A percentile compares a stretch with the other conserved stretches of the same genome.
phyloP scores from a whole-genome alignment of 192 early-diverging fungal genomes.

The Endogone sp. region DNA sequence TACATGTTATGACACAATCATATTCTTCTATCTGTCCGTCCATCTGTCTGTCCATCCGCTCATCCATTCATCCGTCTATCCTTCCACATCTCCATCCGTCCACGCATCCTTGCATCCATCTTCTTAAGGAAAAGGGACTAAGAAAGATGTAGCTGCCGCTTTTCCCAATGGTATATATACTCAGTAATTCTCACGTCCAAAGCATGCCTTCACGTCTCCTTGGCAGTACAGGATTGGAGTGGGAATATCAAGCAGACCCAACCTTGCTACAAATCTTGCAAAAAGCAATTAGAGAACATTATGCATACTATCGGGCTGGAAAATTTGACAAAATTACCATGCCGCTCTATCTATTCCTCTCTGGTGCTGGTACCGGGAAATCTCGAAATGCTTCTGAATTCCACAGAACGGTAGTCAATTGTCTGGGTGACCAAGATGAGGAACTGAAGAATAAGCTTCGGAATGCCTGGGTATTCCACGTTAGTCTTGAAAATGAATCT shows the following conservation, averaged over 20 bases:
- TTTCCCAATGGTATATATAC: too few relatives aligned
- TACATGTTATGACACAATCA: too few relatives aligned
- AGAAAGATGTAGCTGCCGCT: too few relatives aligned
- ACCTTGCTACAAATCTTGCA: conserved; percentile 6
- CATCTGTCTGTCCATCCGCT: too few relatives aligned
- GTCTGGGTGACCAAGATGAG: conserved; percentile 15
- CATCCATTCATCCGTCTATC: too few relatives aligned
- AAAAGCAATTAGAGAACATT: conserved; percentile 1
- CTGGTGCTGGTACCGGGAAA: conserved; percentile 19
- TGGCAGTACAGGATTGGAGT: conserved; percentile 7
- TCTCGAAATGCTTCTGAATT: conserved; percentile 25
- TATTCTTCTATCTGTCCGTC: too few relatives aligned
- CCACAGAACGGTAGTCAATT: conserved; percentile 14
- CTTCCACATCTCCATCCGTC: too few relatives aligned
- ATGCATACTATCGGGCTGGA: conserved; percentile 1
- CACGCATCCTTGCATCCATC: too few relatives aligned
- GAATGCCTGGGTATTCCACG: conserved; percentile 31
- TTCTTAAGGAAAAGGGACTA: too few relatives aligned
- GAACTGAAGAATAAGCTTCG: conserved; percentile 15
- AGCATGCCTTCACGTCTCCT: not conserved
- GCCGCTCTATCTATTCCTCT: conserved; percentile 18
- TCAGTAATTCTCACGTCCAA: too few relatives aligned
- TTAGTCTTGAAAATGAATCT: conserved; percentile 27
- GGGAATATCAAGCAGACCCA: conserved; percentile 17
- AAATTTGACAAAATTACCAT: conserved; percentile 16